Evolutionary conservation across 2,329 filamentous ascomycete genomes (phyloP), one percentile per base, ranked within the genome.

Genomic region (Fusarium denticulatum): DNA sequence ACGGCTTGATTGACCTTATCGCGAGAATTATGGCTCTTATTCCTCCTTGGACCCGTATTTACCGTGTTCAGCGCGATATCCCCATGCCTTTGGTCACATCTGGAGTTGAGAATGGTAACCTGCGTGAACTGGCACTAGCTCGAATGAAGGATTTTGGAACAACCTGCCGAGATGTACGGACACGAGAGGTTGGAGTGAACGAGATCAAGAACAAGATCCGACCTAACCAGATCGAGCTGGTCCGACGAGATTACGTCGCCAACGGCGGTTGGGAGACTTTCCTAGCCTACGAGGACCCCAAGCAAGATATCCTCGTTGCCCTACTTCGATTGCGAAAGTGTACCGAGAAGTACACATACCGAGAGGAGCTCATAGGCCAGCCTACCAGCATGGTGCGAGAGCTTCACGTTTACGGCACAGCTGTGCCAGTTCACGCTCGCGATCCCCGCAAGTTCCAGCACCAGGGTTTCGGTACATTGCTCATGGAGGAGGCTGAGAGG

Each of bases 21-120:
- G 97, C 96, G 7, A 91, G 96, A n/a, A 99, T 99, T 59, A 86
- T 99, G 71, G 96, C 96, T 0, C 88, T 99, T 6, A 93, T 99
- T 1, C 96, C 96, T 3, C 96, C 96, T 3, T 99, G 96, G 96
- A 99, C 97, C 1, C 91, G 96, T 71, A 99, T 99, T 79, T 99
- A 99, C 85, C 94, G 96, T 68, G 96, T 99, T 1, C 96, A 99
- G 85, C 91, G 96, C 81, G 96, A 99, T 83, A 99, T 99, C 66
- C 96, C 96, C n/a, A 99, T 99, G 96, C 96, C 96, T 2, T 88
- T 99, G 30, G 97, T 99, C n/a, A 98, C 96, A 1, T 97, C 96
- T 2, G 96, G 96, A 45, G 96, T 99, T 1, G 96, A 99, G 84
- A 99, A 99, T 77, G 96, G 96, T 69, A 99, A 99, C 80, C 86